Percentiles rank a stretch among this genome's conserved stretches.
phyloP scores from a whole-genome alignment of 108 stramenopile genomes.

The Nitzschia putrida region DNA sequence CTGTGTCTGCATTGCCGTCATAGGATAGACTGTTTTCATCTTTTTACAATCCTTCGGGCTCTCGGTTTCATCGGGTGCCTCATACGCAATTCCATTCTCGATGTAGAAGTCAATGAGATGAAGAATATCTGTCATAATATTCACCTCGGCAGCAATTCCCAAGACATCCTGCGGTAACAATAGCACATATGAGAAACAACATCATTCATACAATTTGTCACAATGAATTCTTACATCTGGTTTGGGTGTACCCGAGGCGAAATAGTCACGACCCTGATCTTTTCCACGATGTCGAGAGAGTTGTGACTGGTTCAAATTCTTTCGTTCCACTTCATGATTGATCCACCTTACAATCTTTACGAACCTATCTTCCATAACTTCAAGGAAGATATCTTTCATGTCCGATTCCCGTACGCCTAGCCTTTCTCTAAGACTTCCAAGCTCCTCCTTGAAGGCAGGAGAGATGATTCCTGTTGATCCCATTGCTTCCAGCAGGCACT shows the following conservation, averaged over 20 bases:
- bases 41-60: slow-evolving; percentile 74
- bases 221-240: slow-evolving; percentile 51
- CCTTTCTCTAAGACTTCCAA: slow-evolving; percentile 65
- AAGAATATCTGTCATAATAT: slow-evolving; percentile 89
- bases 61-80: slow-evolving; percentile 64
- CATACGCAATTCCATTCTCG: slow-evolving; percentile 77
- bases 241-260: slow-evolving; percentile 63
- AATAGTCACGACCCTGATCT: slow-evolving; percentile 85
- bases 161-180: slow-evolving; percentile 55
- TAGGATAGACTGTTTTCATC: slow-evolving; percentile 73
- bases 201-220: background rate
- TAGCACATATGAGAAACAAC: background rate
- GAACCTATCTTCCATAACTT: slow-evolving; percentile 75
- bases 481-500: slow-evolving; percentile 82
- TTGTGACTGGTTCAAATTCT: slow-evolving; percentile 69
- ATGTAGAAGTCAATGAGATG: slow-evolving; percentile 84
- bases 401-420: slow-evolving; percentile 77
- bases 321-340: slow-evolving; percentile 80
- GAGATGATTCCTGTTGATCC: slow-evolving; percentile 83
- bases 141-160: slow-evolving; percentile 81
- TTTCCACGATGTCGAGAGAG: slow-evolving; percentile 68
- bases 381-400: slow-evolving; percentile 60
- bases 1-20: slow-evolving; percentile 71
- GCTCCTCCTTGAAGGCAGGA: slow-evolving; percentile 65
- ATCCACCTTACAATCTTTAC: slow-evolving; percentile 82